Evolutionary conservation across 257 asterid species (phyloP).

Genomic region (Solanum commersonii): DNA sequence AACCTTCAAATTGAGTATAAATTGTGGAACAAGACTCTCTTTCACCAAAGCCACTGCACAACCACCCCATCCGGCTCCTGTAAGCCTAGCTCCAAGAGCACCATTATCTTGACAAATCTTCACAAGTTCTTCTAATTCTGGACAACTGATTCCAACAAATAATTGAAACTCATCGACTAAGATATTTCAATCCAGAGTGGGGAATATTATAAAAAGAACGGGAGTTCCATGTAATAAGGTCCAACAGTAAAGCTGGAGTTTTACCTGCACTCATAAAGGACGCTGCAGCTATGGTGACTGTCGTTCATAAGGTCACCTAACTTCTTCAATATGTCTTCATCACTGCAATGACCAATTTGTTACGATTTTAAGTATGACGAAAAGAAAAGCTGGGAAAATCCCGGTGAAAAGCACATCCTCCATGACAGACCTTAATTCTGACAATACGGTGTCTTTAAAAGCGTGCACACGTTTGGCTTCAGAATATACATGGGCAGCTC

Average conservation of each 20-base stretch:
- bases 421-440: conserved; percentile 41
- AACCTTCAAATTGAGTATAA: conserved; percentile 86
- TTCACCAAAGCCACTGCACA: conserved; percentile 97
- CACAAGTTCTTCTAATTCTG: conserved; percentile 90
- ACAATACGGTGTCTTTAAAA: conserved; percentile 70
- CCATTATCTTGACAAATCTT: conserved; percentile 61
- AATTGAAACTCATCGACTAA: background rate
- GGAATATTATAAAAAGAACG: background rate
- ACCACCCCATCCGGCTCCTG: conserved; percentile 99
- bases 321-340: conserved; percentile 69
- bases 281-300: conserved; percentile 92
- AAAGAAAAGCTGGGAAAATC: background rate
- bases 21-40: conserved; percentile 71
- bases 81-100: conserved; percentile 92
- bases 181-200: background rate
- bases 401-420: background rate
- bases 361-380: background rate
- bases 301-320: conserved; percentile 93
- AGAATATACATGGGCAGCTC: conserved; percentile 91
- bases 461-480: conserved; percentile 90
- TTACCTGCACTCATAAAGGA: conserved; percentile 74
- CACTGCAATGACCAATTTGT: conserved; percentile 37
- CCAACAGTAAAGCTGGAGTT: background rate
- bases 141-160: conserved; percentile 40
- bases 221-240: background rate